Evolutionary conservation across 352 stramenopile species (phyloP).

Genomic region (Blastocystis sp.): DNA sequence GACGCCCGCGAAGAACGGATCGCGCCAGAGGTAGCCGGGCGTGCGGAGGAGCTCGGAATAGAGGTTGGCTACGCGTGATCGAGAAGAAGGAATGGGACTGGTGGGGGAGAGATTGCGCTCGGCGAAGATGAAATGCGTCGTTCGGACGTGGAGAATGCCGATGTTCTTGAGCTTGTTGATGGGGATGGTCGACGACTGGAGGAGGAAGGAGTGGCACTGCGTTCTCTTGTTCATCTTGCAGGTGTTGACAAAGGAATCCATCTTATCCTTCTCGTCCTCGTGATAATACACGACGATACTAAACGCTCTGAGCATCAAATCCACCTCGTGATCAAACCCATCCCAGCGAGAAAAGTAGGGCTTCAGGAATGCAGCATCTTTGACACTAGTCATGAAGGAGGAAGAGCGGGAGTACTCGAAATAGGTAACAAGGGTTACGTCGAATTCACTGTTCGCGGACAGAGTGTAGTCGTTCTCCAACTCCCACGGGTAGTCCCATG

Average conservation of each 20-base stretch:
- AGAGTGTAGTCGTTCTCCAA: slow-evolving; percentile 52
- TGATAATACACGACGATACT: slow-evolving; percentile 35
- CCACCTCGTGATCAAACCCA: neutral
- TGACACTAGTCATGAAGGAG: slow-evolving; percentile 15
- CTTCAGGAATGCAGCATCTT: neutral
- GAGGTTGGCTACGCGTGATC: neutral
- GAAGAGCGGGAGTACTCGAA: slow-evolving; percentile 24
- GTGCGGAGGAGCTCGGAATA: slow-evolving; percentile 29
- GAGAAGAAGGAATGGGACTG: neutral
- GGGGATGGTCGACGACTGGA: neutral
- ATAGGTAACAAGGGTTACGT: slow-evolving; percentile 59
- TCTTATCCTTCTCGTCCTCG: neutral
- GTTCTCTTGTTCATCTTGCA: neutral
- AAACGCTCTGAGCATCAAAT: neutral
- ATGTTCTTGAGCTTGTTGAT: slow-evolving; percentile 68
- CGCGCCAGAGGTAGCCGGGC: slow-evolving; percentile 41
- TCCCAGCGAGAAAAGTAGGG: slow-evolving; percentile 41
- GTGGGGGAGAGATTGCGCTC: slow-evolving; percentile 54
- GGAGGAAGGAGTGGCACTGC: neutral
- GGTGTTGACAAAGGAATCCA: neutral
- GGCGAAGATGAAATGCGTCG: slow-evolving; percentile 63
- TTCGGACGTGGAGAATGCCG: slow-evolving; percentile 24
- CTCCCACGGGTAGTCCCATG: slow-evolving; percentile 29
- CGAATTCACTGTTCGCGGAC: neutral
- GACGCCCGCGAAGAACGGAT: slow-evolving; percentile 45